A percentile compares a stretch with the other conserved stretches of the same genome.
Evolutionary conservation across 106 monocot species (phyloP).

Genomic region (Apostasia shenzhenica): DNA sequence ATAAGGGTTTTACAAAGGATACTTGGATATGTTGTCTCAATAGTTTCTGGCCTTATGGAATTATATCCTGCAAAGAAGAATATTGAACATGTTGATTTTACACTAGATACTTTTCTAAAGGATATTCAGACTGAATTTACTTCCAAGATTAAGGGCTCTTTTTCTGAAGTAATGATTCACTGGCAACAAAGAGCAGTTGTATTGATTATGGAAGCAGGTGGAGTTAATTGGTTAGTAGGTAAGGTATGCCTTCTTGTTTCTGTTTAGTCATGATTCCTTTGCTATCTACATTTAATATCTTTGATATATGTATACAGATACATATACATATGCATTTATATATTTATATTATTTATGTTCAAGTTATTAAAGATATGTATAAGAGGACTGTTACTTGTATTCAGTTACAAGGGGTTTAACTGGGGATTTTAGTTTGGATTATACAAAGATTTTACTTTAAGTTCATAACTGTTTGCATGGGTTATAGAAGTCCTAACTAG

Average conservation of each 20-base stretch:
- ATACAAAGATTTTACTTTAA: too few species aligned
- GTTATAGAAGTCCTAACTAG: too few species aligned
- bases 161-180: constrained; percentile 34
- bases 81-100: constrained; percentile 18
- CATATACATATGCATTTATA: too few species aligned
- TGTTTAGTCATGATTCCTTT: background rate
- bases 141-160: constrained; percentile 15
- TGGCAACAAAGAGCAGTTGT: constrained; percentile 76
- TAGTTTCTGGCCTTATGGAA: constrained; percentile 67
- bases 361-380: too few species aligned
- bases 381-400: too few species aligned
- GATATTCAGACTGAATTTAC: constrained; percentile 14
- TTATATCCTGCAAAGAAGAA: constrained; percentile 36
- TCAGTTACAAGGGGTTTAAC: too few species aligned
- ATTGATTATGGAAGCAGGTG: constrained; percentile 95
- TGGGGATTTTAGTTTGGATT: too few species aligned
- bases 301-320: too few species aligned
- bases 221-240: constrained; percentile 99
- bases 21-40: constrained; percentile 66
- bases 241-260: constrained; percentile 35
- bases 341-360: too few species aligned
- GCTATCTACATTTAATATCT: too few species aligned
- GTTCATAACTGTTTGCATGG: too few species aligned
- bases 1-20: constrained; percentile 62
- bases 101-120: constrained; percentile 12